These are phyloP conservation scores for Coemansia biformis DNA, from an alignment of 192 early-diverging fungal genomes.

Conservation along the genomic window DNA sequence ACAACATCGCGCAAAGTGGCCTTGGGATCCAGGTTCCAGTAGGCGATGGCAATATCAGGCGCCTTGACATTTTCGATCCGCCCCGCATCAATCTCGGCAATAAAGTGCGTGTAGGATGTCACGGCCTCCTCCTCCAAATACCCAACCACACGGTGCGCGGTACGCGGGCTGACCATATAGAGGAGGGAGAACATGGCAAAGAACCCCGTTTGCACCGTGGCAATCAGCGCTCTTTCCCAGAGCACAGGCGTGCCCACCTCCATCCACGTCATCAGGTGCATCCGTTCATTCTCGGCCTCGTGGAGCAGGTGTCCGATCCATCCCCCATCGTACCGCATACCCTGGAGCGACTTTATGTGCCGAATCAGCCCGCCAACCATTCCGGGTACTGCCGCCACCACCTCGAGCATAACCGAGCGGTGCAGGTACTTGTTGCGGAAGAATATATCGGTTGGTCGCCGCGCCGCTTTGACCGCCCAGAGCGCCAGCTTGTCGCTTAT, in stretches of 20 bases:
- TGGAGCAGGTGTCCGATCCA: slow-evolving; percentile 87
- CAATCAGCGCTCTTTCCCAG: slow-evolving; percentile 62
- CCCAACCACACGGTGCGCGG: slow-evolving; percentile 82
- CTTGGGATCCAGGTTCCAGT: slow-evolving; percentile 67
- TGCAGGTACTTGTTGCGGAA: slow-evolving; percentile 73
- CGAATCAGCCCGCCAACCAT: slow-evolving; percentile 82
- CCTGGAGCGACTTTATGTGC: slow-evolving; percentile 72
- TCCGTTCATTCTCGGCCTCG: slow-evolving; percentile 87
- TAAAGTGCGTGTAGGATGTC: slow-evolving; percentile 81
- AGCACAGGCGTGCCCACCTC: slow-evolving; percentile 59
- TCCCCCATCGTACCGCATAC: slow-evolving; percentile 77
- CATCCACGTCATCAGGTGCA: slow-evolving; percentile 77
- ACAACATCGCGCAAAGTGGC: slow-evolving; percentile 80
- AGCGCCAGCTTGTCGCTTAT: slow-evolving; percentile 62
- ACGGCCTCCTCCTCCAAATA: slow-evolving; percentile 95
- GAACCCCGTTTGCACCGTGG: slow-evolving; percentile 79
- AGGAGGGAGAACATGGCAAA: slow-evolving; percentile 84
- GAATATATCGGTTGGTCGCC: slow-evolving; percentile 62
- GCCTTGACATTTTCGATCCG: slow-evolving; percentile 64
- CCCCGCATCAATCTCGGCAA: slow-evolving; percentile 79
- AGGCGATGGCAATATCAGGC: slow-evolving; percentile 79
- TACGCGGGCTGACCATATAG: slow-evolving; percentile 75
- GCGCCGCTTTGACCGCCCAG: slow-evolving; percentile 57
- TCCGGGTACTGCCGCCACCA: slow-evolving; percentile 75
- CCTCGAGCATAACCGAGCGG: slow-evolving; percentile 74